Base-by-base conservation (phyloP, 768 basidiomycete genomes). In the Panaeolus cyanescens region DNA sequence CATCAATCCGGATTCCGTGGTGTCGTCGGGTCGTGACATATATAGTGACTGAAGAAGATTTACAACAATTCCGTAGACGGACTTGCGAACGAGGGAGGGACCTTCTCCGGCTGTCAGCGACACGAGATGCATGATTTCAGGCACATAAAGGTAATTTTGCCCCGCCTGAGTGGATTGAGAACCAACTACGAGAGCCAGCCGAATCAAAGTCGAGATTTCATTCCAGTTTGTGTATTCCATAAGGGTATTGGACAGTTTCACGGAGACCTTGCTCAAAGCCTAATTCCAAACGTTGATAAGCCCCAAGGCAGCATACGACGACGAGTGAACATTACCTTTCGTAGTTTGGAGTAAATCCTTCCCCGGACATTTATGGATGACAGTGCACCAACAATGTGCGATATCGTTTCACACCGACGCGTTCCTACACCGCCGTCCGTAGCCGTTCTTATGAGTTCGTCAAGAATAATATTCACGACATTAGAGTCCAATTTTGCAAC, bases 391-490 rank as follows among this genome's bases (percentile, higher is more conserved):
- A 95, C 80, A 9, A 90, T 87, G 36, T 92, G 84, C 5, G 88
- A 85, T 36, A 94, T 85, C 2, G 83, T 83, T 75, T 94, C 93
- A 62, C 90, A 92, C 62, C 90, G 81, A 25, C 80, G 77, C 6
- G 90, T 89, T 17, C 89, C 92, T 33, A 92, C 80, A 0, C 92
- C 93, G 33, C 90, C 89, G 70, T 95, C 94, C n/a, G 88, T 83
- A 1, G 93, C 95, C 5, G 89, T 85, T 19, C 92, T 84, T 57
- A 95, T 81, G 54, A 96, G 72, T 72, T 95, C 94, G 42, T 92
- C 90, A 30, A 95, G 69, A 33, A 92, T 85, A 25, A 90, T 79
- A 66, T 94, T 92, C 30, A 90, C 76, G 34, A 92, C 79, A 4
- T 76, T 75, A 31, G 80, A 76, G 58, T 95, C 93, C 15, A 91